Percentiles rank a stretch among this genome's conserved stretches.
phyloP scores from a whole-genome alignment of 2,329 filamentous ascomycete genomes.

The Rhytidhysteron rufulum region DNA sequence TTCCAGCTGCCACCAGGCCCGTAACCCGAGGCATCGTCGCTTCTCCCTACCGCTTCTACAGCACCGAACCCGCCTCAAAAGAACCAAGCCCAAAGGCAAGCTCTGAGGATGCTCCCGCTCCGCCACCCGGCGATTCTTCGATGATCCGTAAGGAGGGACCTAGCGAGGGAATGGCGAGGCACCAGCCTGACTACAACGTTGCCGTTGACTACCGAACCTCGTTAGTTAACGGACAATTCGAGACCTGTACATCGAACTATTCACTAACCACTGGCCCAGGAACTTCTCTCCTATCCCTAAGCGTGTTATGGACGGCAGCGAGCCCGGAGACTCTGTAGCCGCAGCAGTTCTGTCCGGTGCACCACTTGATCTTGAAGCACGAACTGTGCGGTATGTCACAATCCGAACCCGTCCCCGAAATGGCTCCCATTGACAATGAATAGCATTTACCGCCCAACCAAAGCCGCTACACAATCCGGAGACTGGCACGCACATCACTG shows the following conservation, averaged over 20 bases:
- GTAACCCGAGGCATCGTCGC: slow-evolving; percentile 17
- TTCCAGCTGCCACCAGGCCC: slow-evolving; percentile 30
- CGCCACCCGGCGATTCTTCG: slow-evolving; percentile 38
- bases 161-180: slow-evolving; percentile 52
- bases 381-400: slow-evolving; percentile 76
- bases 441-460: slow-evolving; percentile 88
- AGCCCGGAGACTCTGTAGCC: slow-evolving; percentile 68
- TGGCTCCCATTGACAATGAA: slow-evolving; percentile 3
- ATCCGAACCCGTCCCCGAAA: neutral
- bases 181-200: slow-evolving; percentile 77
- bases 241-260: too few relatives aligned
- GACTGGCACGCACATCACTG: slow-evolving; percentile 79
- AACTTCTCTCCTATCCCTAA: slow-evolving; percentile 89
- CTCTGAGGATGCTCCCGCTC: slow-evolving; percentile 34
- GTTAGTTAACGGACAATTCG: too few relatives aligned
- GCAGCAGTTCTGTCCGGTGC: slow-evolving; percentile 89
- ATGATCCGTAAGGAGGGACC: slow-evolving; percentile 51
- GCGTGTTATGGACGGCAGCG: slow-evolving; percentile 85
- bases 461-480: slow-evolving; percentile 95
- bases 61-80: slow-evolving; percentile 19
- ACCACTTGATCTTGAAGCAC: slow-evolving; percentile 87
- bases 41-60: slow-evolving; percentile 29
- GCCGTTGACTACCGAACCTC: slow-evolving; percentile 86
- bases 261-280: too few relatives aligned
- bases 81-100: slow-evolving; percentile 33